A percentile compares a stretch with the other conserved stretches of the same genome.
phyloP scores from a whole-genome alignment of 495 filamentous ascomycete genomes.

The Hypomontagnella monticulosa region DNA sequence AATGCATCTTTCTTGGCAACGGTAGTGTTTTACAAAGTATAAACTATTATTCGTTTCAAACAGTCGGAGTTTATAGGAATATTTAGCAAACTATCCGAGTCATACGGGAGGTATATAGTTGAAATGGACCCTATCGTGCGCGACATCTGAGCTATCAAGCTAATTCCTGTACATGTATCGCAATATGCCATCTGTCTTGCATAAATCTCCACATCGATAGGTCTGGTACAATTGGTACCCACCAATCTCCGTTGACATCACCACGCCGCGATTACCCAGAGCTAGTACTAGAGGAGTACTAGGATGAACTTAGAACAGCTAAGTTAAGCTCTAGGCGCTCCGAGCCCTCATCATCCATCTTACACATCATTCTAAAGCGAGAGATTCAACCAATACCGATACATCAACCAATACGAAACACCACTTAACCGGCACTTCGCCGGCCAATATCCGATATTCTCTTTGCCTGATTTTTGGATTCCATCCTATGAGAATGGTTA shows the following conservation, averaged over 20 bases:
- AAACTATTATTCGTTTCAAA: no score
- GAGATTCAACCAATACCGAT: not conserved
- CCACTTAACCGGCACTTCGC: conserved; percentile 1
- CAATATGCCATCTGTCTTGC: conserved; percentile 2
- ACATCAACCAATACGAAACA: no score
- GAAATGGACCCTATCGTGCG: not conserved
- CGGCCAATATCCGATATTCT: not conserved
- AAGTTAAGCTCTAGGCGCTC: not conserved
- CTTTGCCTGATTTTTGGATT: conserved; percentile 2
- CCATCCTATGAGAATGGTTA: conserved; percentile 17
- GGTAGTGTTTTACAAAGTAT: not conserved
- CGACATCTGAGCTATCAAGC: conserved; percentile 19
- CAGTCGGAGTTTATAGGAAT: no score
- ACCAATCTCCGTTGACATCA: conserved; percentile 36
- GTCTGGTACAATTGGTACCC: conserved; percentile 25
- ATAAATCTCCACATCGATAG: conserved; percentile 10
- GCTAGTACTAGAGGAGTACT: conserved; percentile 4
- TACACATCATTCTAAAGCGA: not conserved
- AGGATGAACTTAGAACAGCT: conserved; percentile 9
- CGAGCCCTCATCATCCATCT: not conserved
- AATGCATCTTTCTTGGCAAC: not conserved
- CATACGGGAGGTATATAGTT: no score
- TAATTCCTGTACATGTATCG: no score
- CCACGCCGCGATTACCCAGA: conserved; percentile 7
- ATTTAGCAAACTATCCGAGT: no score